Evolutionary conservation across 1,139 yeast species (phyloP).

Genomic region (Arxiozyma heterogenica): DNA sequence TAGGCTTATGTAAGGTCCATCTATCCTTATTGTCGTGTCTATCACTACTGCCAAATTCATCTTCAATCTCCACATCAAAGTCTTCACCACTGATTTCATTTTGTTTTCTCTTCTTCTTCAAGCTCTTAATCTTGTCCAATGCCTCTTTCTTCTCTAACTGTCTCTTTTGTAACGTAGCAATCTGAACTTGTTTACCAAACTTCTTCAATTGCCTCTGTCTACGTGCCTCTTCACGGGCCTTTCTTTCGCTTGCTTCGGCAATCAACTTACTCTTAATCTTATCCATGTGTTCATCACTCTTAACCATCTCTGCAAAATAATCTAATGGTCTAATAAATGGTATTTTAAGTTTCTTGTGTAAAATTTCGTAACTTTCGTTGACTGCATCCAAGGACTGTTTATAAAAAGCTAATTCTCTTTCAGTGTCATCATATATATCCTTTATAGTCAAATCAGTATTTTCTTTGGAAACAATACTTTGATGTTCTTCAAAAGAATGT

Average conservation of each 20-base stretch:
- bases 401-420: constrained; percentile 75
- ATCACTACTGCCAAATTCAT: constrained; percentile 38
- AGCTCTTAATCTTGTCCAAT: constrained; percentile 76
- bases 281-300: constrained; percentile 97
- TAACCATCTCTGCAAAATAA: constrained; percentile 97
- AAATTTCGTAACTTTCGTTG: constrained; percentile 55
- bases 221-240: constrained; percentile 88
- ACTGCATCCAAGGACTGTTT: constrained; percentile 90
- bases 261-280: constrained; percentile 74
- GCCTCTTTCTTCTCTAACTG: constrained; percentile 91
- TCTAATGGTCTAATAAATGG: constrained; percentile 92
- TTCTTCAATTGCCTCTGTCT: constrained; percentile 92
- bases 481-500: constrained; percentile 75
- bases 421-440: constrained; percentile 92
- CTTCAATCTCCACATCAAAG: constrained; percentile 77
- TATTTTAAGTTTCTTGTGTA: constrained; percentile 51
- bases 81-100: constrained; percentile 50
- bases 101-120: constrained; percentile 78
- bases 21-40: constrained; percentile 20
- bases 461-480: constrained; percentile 54
- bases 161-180: constrained; percentile 87
- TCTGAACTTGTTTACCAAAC: constrained; percentile 95
- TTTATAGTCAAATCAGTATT: constrained; percentile 58
- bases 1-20: constrained; percentile 37
- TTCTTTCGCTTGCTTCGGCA: constrained; percentile 80